Conservation (phyloP, 1,284 basidiomycete genomes). For the Boletus subluridellus region DNA sequence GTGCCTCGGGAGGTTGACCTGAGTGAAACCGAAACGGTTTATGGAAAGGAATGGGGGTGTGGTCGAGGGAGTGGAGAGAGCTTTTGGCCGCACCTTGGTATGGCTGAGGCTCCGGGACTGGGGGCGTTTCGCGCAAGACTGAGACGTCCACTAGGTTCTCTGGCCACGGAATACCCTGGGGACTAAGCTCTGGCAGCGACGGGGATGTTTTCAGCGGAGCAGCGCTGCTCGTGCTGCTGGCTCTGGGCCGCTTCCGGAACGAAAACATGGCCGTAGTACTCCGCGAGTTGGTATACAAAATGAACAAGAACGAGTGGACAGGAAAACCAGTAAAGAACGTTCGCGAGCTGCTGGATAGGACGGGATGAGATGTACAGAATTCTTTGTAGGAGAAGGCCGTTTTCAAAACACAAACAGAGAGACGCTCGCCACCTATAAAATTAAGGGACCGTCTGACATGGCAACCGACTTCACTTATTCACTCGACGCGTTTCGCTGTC, state of each 20-base stretch:
- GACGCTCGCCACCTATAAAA: constrained; percentile 16
- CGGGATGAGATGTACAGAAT: constrained; percentile 14
- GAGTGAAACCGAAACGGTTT: constrained; percentile 60
- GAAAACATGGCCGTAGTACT: constrained; percentile 56
- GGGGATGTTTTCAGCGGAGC: constrained; percentile 53
- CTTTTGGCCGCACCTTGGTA: constrained; percentile 63
- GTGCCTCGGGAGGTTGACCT: constrained; percentile 42
- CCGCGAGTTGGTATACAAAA: constrained; percentile 23
- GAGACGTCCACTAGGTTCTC: constrained; percentile 69
- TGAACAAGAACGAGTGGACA: constrained; percentile 26
- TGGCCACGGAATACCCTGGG: constrained; percentile 75
- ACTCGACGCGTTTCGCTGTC: not conserved
- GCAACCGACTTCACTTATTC: constrained; percentile 22
- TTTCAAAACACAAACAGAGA: constrained; percentile 10
- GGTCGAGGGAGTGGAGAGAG: constrained; percentile 51
- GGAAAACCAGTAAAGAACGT: constrained; percentile 23
- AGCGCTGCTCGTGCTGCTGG: constrained; percentile 39
- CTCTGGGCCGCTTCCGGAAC: constrained; percentile 56
- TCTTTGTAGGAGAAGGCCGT: constrained; percentile 24
- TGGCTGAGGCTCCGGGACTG: constrained; percentile 32
- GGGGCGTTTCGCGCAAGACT: constrained; percentile 50
- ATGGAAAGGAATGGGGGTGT: constrained; percentile 65
- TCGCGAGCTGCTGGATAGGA: constrained; percentile 14
- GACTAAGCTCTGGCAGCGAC: constrained; percentile 68
- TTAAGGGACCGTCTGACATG: constrained; percentile 27